Evolutionary conservation across 2,329 filamentous ascomycete species (phyloP).

Genomic region (Xylaria polymorpha): DNA sequence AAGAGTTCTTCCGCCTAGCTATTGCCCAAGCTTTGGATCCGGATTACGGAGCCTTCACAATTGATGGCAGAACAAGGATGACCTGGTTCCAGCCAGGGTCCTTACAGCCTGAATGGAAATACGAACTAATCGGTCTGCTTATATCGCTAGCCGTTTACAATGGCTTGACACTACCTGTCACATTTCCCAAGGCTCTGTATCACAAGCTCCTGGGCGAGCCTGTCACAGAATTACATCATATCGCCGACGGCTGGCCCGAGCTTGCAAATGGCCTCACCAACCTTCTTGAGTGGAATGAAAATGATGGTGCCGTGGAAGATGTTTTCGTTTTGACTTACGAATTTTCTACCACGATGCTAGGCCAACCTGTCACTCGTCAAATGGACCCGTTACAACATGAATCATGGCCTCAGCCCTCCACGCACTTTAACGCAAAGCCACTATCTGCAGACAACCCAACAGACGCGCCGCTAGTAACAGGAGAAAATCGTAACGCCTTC

Average conservation of each 20-base stretch:
- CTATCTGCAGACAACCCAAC: slow-evolving; percentile 55
- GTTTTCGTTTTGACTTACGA: slow-evolving; percentile 87
- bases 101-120: slow-evolving; percentile 87
- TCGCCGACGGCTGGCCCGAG: slow-evolving; percentile 88
- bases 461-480: slow-evolving; percentile 80
- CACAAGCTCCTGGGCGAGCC: slow-evolving; percentile 78
- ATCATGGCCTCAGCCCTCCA: slow-evolving; percentile 66
- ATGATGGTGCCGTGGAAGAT: slow-evolving; percentile 80
- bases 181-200: slow-evolving; percentile 88
- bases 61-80: slow-evolving; percentile 80
- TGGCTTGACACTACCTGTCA: slow-evolving; percentile 88
- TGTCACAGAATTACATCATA: slow-evolving; percentile 77
- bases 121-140: slow-evolving; percentile 87
- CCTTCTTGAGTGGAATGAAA: slow-evolving; percentile 80
- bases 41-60: slow-evolving; percentile 81
- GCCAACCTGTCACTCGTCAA: slow-evolving; percentile 65
- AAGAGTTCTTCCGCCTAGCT: slow-evolving; percentile 92
- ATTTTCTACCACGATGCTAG: slow-evolving; percentile 75
- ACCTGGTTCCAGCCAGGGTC: slow-evolving; percentile 90
- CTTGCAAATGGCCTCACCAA: slow-evolving; percentile 78
- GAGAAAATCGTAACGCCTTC: slow-evolving; percentile 80
- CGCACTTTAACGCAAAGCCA: slow-evolving; percentile 40
- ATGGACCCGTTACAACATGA: slow-evolving; percentile 61
- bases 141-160: slow-evolving; percentile 93
- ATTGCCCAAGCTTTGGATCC: slow-evolving; percentile 83